Evolutionary conservation across 345 rosid species (phyloP).

Genomic region (Boechera divaricarpa): DNA sequence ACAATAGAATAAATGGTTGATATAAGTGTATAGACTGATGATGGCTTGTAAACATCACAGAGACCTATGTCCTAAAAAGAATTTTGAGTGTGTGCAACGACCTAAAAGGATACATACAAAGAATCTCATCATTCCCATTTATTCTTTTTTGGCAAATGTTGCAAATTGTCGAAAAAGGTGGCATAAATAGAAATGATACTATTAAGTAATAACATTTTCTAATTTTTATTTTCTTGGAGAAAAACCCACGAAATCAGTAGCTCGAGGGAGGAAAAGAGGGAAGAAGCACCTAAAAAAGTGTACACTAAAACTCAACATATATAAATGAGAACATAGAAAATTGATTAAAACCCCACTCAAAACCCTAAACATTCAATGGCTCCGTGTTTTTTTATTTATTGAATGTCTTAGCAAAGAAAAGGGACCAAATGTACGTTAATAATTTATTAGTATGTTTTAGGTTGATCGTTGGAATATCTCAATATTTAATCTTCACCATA

Average conservation of each 20-base stretch:
- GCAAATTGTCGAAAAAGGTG: slow-evolving; percentile 40
- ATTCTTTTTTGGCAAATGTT: slow-evolving; percentile 46
- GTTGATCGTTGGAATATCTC: slow-evolving; percentile 24
- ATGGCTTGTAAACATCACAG: slow-evolving; percentile 42
- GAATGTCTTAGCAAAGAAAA: slow-evolving; percentile 33
- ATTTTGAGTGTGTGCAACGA: slow-evolving; percentile 51
- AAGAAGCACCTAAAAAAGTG: slow-evolving; percentile 55
- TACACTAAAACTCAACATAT: slow-evolving; percentile 37
- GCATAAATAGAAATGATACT: slow-evolving; percentile 20
- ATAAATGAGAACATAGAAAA: slow-evolving; percentile 9
- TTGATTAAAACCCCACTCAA: slow-evolving; percentile 35
- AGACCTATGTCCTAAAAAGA: slow-evolving; percentile 54
- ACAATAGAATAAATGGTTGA: neutral
- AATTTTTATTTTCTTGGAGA: slow-evolving; percentile 46
- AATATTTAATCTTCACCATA: slow-evolving; percentile 17
- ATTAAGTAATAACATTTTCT: slow-evolving; percentile 13
- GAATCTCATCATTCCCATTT: slow-evolving; percentile 69
- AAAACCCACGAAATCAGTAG: slow-evolving; percentile 73
- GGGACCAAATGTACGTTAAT: slow-evolving; percentile 23
- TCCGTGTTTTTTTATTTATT: slow-evolving; percentile 3
- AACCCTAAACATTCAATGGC: slow-evolving; percentile 39
- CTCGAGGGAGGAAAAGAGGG: slow-evolving; percentile 72
- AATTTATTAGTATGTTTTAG: slow-evolving; percentile 16
- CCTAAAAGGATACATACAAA: slow-evolving; percentile 45
- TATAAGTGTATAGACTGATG: slow-evolving; percentile 39